Conservation (phyloP, 179 eudicot species). For the Spergularia azorica region DNA sequence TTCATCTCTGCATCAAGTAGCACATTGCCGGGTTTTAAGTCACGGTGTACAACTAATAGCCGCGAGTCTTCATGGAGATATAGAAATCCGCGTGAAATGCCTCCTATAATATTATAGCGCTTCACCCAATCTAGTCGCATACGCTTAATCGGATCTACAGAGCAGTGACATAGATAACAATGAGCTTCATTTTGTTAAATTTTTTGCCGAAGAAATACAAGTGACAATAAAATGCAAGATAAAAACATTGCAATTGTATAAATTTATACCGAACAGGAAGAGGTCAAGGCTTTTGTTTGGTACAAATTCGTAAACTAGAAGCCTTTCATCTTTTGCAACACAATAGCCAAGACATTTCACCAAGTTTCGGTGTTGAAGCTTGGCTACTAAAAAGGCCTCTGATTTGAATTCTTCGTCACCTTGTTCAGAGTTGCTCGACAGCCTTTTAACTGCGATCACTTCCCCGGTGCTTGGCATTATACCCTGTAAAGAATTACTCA, state of each 20-base stretch:
- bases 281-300: constrained; percentile 40
- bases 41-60: constrained; percentile 54
- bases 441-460: constrained; percentile 37
- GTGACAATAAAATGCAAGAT: not conserved
- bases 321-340: constrained; percentile 30
- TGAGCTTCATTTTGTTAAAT: not conserved
- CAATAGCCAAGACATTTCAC: constrained; percentile 27
- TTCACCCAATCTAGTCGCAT: constrained; percentile 35
- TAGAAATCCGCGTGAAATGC: constrained; percentile 45
- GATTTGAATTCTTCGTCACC: constrained; percentile 36
- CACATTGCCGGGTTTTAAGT: constrained; percentile 50
- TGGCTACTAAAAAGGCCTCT: constrained; percentile 28
- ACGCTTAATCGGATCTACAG: constrained; percentile 31
- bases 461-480: constrained; percentile 16
- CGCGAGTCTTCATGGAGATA: constrained; percentile 54
- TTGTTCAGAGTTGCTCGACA: constrained; percentile 25
- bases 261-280: constrained; percentile 27
- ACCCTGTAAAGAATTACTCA: constrained; percentile 10
- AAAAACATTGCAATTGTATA: not conserved
- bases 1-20: constrained; percentile 42
- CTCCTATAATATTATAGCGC: constrained; percentile 40
- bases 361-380: constrained; percentile 24
- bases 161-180: not conserved
- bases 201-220: too few species aligned
- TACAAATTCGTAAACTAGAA: constrained; percentile 38